Conservation (phyloP, 768 basidiomycete genomes). For the Suillus americanus region DNA sequence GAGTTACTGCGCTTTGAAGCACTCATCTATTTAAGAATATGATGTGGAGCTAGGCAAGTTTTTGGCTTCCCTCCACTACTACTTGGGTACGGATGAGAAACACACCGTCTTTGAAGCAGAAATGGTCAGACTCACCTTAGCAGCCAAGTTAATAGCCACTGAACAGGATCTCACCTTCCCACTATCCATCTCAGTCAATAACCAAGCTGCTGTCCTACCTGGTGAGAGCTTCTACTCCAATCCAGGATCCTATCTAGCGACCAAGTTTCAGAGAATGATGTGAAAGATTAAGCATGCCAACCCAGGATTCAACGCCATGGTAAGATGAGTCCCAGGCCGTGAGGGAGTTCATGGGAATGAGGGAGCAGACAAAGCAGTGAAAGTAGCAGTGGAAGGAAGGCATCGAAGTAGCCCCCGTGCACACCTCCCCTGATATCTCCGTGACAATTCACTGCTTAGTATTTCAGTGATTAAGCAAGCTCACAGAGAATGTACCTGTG, state of each 20-base stretch:
- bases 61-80: constrained; percentile 2
- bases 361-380: neutral
- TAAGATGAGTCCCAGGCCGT: neutral
- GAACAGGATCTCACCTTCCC: neutral
- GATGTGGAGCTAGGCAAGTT: too few species aligned
- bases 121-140: constrained; percentile 12
- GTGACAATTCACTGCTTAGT: neutral
- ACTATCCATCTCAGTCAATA: constrained; percentile 12
- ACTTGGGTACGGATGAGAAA: constrained; percentile 7
- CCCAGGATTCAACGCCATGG: too few species aligned
- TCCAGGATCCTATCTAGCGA: neutral
- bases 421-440: neutral
- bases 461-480: neutral
- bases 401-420: neutral
- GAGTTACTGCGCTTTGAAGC: too few species aligned
- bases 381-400: neutral
- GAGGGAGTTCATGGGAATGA: neutral
- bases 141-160: constrained; percentile 5
- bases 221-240: neutral
- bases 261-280: neutral
- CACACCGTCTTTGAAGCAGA: constrained; percentile 19
- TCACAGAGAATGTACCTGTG: neutral
- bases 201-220: constrained; percentile 12
- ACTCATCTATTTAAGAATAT: too few species aligned
- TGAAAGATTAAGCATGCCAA: neutral